Conservation (phyloP, 2,329 filamentous ascomycete genomes). For the Monilinia laxa region DNA sequence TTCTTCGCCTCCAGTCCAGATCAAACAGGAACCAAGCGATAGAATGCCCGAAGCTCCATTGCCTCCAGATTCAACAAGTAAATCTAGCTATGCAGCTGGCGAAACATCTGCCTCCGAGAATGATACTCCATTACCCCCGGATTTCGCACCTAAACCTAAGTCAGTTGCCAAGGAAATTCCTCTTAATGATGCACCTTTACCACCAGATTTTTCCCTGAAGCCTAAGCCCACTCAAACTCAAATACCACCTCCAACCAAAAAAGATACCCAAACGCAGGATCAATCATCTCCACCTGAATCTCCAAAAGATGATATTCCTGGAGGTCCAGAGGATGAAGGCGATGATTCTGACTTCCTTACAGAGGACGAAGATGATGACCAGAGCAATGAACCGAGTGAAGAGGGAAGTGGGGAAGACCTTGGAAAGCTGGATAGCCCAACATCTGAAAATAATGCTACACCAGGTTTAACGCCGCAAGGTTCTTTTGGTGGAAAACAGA, state of each 20-base stretch:
- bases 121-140: slow-evolving; percentile 46
- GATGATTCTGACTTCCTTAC: slow-evolving; percentile 35
- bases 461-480: slow-evolving; percentile 57
- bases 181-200: slow-evolving; percentile 43
- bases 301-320: slow-evolving; percentile 36
- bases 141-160: slow-evolving; percentile 37
- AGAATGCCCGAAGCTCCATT: slow-evolving; percentile 43
- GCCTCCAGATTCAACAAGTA: slow-evolving; percentile 47
- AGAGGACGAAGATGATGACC: slow-evolving; percentile 44
- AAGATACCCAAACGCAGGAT: slow-evolving; percentile 20
- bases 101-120: slow-evolving; percentile 45
- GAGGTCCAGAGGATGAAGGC: slow-evolving; percentile 39
- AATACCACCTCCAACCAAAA: slow-evolving; percentile 17
- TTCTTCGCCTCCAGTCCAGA: slow-evolving; percentile 27
- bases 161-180: not conserved
- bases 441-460: slow-evolving; percentile 47
- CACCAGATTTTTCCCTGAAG: slow-evolving; percentile 42
- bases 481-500: slow-evolving; percentile 54
- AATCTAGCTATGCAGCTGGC: slow-evolving; percentile 38
- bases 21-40: slow-evolving; percentile 35
- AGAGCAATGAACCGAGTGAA: slow-evolving; percentile 48
- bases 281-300: slow-evolving; percentile 32
- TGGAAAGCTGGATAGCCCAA: slow-evolving; percentile 61
- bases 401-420: slow-evolving; percentile 65
- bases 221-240: slow-evolving; percentile 25